Conservation (phyloP, 2,329 filamentous ascomycete genomes). For the Cryphonectria radicalis region DNA sequence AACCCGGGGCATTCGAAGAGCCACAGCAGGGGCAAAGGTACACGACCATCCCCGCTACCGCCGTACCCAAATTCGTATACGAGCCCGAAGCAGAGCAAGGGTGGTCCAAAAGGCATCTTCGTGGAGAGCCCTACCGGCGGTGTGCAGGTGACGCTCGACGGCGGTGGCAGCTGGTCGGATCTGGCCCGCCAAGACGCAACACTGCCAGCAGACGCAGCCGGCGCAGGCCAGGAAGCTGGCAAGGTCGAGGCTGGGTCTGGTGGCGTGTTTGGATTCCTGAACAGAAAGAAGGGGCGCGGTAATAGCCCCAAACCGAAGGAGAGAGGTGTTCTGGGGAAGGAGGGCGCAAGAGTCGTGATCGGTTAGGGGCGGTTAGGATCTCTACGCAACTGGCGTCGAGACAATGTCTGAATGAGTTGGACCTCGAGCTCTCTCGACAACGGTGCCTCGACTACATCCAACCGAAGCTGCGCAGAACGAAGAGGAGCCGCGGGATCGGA, state of each 20-base stretch:
- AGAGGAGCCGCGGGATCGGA: neutral
- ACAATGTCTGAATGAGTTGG: neutral
- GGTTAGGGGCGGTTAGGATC: conserved; percentile 47
- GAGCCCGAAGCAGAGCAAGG: conserved; percentile 39
- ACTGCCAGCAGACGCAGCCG: conserved; percentile 68
- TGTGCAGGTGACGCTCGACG: conserved; percentile 88
- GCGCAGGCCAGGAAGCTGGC: conserved; percentile 49
- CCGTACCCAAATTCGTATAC: conserved; percentile 54
- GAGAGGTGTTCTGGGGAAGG: conserved; percentile 90
- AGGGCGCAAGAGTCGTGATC: conserved; percentile 85
- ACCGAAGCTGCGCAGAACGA: neutral
- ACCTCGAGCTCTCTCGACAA: neutral
- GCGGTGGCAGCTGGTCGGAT: conserved; percentile 88
- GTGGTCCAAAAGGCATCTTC: conserved; percentile 64
- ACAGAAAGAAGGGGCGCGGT: conserved; percentile 85
- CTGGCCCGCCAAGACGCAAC: conserved; percentile 83
- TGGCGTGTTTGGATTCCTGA: conserved; percentile 89
- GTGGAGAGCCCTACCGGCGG: conserved; percentile 81
- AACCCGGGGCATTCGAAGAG: conserved; percentile 18
- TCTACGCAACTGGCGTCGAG: conserved; percentile 14
- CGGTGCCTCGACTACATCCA: neutral
- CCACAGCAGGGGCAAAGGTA: conserved; percentile 28
- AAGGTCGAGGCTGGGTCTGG: conserved; percentile 65
- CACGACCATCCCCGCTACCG: conserved; percentile 46
- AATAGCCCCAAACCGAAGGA: conserved; percentile 95